phyloP scores from a whole-genome alignment of 768 basidiomycete species.

The Russula vinacea region DNA sequence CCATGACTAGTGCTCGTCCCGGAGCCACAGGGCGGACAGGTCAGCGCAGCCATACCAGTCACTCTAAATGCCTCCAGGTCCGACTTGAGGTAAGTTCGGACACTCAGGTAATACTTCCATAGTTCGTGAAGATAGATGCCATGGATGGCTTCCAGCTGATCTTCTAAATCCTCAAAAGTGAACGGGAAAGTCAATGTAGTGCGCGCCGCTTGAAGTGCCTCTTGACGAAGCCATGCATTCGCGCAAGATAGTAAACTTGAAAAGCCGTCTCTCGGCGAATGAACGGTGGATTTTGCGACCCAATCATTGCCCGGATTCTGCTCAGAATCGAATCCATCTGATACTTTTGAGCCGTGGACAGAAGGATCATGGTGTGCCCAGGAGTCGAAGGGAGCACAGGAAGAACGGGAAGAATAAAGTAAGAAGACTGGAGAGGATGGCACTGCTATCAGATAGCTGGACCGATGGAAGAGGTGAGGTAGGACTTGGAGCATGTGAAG shows the following conservation, averaged over 20 bases:
- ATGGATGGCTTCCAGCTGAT: not conserved
- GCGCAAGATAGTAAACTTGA: conserved; percentile 1
- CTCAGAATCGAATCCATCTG: conserved; percentile 1
- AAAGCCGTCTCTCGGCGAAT: conserved; percentile 4
- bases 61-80: not conserved
- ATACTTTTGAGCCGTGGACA: conserved; percentile 17
- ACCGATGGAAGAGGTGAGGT: not conserved
- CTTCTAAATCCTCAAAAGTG: conserved; percentile 2
- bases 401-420: conserved; percentile 13
- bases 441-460: conserved; percentile 1
- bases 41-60: not conserved
- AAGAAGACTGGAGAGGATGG: conserved; percentile 2
- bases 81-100: not conserved
- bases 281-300: not conserved
- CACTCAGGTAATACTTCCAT: conserved; percentile 12
- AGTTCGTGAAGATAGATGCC: conserved; percentile 8
- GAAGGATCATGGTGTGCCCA: conserved; percentile 2
- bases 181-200: not conserved
- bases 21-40: not conserved
- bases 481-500: not conserved
- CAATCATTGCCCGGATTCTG: not conserved
- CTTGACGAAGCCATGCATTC: not conserved
- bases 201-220: not conserved
- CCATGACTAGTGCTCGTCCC: not conserved
- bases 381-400: not conserved